Conservation (phyloP, 768 basidiomycete genomes). For the Sporobolomyces pararoseus region DNA sequence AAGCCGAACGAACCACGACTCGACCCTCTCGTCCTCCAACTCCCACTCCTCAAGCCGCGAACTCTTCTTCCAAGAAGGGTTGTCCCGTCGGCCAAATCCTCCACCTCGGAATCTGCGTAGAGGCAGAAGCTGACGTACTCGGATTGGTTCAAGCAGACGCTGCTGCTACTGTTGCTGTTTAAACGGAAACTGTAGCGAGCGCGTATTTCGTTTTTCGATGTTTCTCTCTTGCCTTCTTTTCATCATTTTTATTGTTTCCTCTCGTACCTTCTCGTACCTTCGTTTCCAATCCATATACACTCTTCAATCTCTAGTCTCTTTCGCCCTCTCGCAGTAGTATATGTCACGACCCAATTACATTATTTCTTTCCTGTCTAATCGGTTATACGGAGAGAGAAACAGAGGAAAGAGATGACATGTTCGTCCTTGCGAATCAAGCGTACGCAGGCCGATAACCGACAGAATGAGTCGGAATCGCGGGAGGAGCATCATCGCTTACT, state of each 20-base stretch:
- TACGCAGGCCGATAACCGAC: neutral
- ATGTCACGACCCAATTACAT: too few species aligned
- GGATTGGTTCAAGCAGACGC: conserved; percentile 4
- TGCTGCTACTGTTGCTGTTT: conserved; percentile 13
- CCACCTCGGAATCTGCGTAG: conserved; percentile 24
- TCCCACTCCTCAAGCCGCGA: neutral
- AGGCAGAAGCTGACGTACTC: conserved; percentile 10
- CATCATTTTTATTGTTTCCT: neutral
- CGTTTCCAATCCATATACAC: too few species aligned
- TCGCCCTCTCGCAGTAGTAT: too few species aligned
- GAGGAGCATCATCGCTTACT: neutral
- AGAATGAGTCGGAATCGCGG: conserved; percentile 28
- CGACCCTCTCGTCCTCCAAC: neutral
- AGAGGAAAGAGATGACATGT: too few species aligned
- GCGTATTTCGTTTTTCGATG: conserved; percentile 5
- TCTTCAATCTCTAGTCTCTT: too few species aligned
- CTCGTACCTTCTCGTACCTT: neutral
- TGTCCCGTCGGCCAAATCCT: conserved; percentile 15
- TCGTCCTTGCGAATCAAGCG: too few species aligned
- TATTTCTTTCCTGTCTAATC: too few species aligned
- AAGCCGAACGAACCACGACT: neutral
- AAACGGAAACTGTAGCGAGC: neutral
- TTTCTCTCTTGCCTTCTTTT: neutral
- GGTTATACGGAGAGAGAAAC: too few species aligned
- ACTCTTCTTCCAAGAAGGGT: too few species aligned